Base-by-base conservation (phyloP, 768 basidiomycete genomes). In the Psilocybe azurescens region DNA sequence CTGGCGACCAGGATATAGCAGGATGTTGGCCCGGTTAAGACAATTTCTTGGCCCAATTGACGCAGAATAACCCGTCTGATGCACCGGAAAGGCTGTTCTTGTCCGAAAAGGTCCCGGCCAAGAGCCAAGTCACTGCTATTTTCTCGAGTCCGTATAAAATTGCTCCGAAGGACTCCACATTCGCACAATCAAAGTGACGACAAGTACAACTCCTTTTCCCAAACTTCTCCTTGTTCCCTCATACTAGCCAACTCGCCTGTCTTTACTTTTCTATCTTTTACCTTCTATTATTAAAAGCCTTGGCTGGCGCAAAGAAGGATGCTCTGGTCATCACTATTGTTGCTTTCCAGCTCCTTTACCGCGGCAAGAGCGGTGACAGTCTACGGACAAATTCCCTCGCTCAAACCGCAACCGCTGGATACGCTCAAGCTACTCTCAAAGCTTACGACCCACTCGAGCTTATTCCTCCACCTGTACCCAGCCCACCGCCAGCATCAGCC, bases 381-480 rank as follows among this genome's bases (percentile, higher is more conserved):
- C 13, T 74, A 74, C 41, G 72, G 72, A 24, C 74, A 74, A 60
- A 71, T 72, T 14, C 74, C 28, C 63, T 75, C 24, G 68, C 67
- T n/a, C 74, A 73, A 36, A 73, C 75, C 13, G 68, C 62, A 20
- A 69, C 72, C 6, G 73, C 75, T 32, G 59, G 50, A 36, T 59
- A 59, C 39, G 54, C 57, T 3, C 48, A 56, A 39, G 80, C 80
- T 0, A 73, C 76, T 4, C 67, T 75, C 1, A 78, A 82, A 11
- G 83, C 83, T 0, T 86, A 86, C 68, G 81, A 89, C 66, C 73
- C 77, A 38, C 81, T 81, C 0, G 63, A 77, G 2, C 75, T 89
- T n/a, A 74, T 59, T 30, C 77, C 87, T 1, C 87, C 87, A 14
- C 65, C 82, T 0, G 64, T 84, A 1, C 86, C 87, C 1, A 73